Evolutionary conservation across 176 grass and related monocot genomes (phyloP), one percentile per base, ranked within the genome.

Genomic region (Oryza nivara): DNA sequence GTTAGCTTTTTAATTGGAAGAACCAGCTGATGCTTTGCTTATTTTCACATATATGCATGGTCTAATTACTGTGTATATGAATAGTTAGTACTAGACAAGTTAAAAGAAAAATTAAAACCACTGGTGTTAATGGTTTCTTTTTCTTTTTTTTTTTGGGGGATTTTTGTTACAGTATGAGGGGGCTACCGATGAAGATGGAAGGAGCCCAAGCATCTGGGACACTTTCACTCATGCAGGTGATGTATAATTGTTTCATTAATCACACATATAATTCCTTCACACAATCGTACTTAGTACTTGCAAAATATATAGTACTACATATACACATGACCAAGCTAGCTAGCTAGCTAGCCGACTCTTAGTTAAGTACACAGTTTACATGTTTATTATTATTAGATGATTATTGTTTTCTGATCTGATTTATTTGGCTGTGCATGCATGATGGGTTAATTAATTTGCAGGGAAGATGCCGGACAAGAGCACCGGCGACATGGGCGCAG

Each of bases 161-260:
- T 4, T 15, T 16, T 51, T 30, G 32, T 20, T 52, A 11, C 26
- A 96, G 94, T 88, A 93, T 8, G 94, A 96, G 54, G 94, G 94
- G 20, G 94, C 94, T 38, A 69, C 68, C 20, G 86, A 77, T 66
- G 91, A 93, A 72, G 94, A 93, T 58, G 94, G 94, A 35, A 93
- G 91, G 69, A 92, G 80, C 35, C 91, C 91, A 40, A 87, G 85
- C 70, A 86, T 96, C 19, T 96, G 91, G 94, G 94, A 96, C 83
- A 93, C 84, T 77, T 93, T 76, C 23, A 90, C 85, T 83, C 94
- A 93, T 81, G 70, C 68, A 86, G 94, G 94, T 91, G 52, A 56
- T 7, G 4, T 6, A 17, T 11, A 10, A 80, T 70, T 14, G 6
- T 51, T 51, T 80, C 25, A 35, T 11, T 3, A 5, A 26, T 10